Evolutionary conservation across 2,329 filamentous ascomycete genomes (phyloP).

Genomic region (Aspergillus neotritici): DNA sequence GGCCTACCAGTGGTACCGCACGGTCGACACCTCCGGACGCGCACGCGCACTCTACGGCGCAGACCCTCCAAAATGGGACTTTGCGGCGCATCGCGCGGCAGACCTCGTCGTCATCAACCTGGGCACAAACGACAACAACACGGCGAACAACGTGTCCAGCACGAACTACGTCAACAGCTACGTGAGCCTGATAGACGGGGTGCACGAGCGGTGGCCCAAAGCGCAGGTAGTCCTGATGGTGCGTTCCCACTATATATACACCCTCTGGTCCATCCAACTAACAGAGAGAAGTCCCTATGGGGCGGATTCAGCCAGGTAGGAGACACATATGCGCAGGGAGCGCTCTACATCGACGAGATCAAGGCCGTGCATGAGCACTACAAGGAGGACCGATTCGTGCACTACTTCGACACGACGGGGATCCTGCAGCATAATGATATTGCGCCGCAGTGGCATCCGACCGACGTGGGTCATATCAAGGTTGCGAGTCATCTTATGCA

Average conservation of each 20-base stretch:
- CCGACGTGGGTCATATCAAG: constrained; percentile 57
- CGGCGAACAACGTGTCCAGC: constrained; percentile 35
- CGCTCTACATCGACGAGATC: constrained; percentile 48
- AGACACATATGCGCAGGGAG: constrained; percentile 46
- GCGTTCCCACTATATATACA: neutral
- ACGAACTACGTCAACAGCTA: constrained; percentile 35
- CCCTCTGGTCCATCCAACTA: neutral
- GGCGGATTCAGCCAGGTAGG: constrained; percentile 48
- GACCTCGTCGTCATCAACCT: constrained; percentile 43
- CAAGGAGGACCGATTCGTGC: constrained; percentile 1
- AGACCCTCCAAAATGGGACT: constrained; percentile 23
- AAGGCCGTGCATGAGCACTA: constrained; percentile 27
- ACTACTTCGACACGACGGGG: constrained; percentile 54
- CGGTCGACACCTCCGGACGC: constrained; percentile 48
- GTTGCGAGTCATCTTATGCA: constrained; percentile 55
- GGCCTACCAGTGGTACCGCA: constrained; percentile 53
- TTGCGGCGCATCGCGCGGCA: constrained; percentile 21
- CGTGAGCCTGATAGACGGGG: constrained; percentile 35
- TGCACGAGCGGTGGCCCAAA: constrained; percentile 38
- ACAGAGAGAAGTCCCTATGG: constrained; percentile 45
- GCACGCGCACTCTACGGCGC: constrained; percentile 38
- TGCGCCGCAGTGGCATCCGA: constrained; percentile 53
- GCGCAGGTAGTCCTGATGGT: constrained; percentile 40
- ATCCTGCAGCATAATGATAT: constrained; percentile 59
- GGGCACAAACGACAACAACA: constrained; percentile 43